Evolutionary conservation across 306 rosid genomes (phyloP).

Genomic region (Boehmeria nivea): DNA sequence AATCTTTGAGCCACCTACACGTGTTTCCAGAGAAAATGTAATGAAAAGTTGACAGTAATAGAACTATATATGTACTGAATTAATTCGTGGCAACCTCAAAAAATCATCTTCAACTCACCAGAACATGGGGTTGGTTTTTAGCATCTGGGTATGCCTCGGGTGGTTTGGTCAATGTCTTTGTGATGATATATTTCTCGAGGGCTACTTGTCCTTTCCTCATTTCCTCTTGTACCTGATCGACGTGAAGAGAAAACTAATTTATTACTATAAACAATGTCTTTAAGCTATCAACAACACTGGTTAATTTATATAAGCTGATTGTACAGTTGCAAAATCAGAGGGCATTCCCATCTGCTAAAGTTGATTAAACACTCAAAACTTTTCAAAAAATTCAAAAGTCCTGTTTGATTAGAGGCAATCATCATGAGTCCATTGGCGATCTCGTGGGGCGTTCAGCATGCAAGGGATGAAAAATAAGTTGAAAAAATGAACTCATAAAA

Average conservation of each 20-base stretch:
- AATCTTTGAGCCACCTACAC: slow-evolving; percentile 86
- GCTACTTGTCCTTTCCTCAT: slow-evolving; percentile 79
- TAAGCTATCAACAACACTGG: slow-evolving; percentile 6
- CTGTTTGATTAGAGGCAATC: too few relatives aligned
- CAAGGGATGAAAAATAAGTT: too few relatives aligned
- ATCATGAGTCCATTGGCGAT: too few relatives aligned
- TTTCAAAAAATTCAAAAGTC: too few relatives aligned
- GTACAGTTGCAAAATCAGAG: too few relatives aligned
- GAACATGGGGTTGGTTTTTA: slow-evolving; percentile 96
- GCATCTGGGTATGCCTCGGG: slow-evolving; percentile 96
- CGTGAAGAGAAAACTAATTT: slow-evolving; percentile 17
- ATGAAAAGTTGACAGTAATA: neutral
- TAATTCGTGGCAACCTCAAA: too few relatives aligned
- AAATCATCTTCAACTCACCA: slow-evolving; percentile 63
- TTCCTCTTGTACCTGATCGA: slow-evolving; percentile 80
- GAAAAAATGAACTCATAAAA: too few relatives aligned
- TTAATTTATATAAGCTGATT: neutral
- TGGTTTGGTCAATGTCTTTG: slow-evolving; percentile 87
- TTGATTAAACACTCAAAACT: too few relatives aligned
- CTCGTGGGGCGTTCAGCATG: too few relatives aligned
- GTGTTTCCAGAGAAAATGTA: slow-evolving; percentile 19
- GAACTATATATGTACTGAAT: neutral
- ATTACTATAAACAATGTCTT: slow-evolving; percentile 15
- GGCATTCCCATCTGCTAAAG: too few relatives aligned
- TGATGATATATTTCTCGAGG: slow-evolving; percentile 84